Evolutionary conservation across 257 asterid species (phyloP).

Genomic region (Rauvolfia tetraphylla): DNA sequence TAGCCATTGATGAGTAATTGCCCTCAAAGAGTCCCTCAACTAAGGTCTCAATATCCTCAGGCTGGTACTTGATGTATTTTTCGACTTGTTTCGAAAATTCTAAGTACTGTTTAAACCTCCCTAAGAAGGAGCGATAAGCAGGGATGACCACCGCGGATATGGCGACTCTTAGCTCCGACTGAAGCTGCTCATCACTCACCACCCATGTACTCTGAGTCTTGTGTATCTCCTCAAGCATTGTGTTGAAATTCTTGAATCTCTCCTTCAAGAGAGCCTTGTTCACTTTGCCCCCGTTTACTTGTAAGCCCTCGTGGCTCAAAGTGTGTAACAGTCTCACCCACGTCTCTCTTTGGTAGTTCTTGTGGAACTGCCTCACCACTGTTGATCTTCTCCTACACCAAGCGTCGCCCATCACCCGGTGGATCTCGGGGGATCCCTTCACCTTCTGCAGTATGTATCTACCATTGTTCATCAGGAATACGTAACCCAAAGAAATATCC

Average conservation of each 20-base stretch:
- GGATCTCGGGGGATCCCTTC: conserved; percentile 58
- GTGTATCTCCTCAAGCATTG: conserved; percentile 63
- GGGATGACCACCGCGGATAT: conserved; percentile 72
- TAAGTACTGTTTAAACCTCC: conserved; percentile 63
- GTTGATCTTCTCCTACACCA: conserved; percentile 86
- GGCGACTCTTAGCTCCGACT: conserved; percentile 77
- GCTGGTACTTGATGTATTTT: conserved; percentile 74
- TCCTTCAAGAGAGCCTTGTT: conserved; percentile 61
- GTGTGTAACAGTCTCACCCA: conserved; percentile 65
- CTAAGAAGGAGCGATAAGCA: conserved; percentile 75
- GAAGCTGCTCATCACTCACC: conserved; percentile 86
- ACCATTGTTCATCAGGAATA: conserved; percentile 87
- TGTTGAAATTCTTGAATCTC: conserved; percentile 60
- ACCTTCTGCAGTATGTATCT: conserved; percentile 74
- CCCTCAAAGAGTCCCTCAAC: conserved; percentile 82
- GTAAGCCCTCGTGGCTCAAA: conserved; percentile 60
- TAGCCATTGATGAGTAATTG: conserved; percentile 50
- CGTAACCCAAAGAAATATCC: conserved; percentile 52
- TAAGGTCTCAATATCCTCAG: conserved; percentile 74
- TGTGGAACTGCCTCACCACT: conserved; percentile 68
- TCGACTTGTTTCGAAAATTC: conserved; percentile 55
- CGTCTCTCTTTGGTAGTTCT: conserved; percentile 77
- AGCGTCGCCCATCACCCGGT: conserved; percentile 65
- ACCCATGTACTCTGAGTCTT: conserved; percentile 71
- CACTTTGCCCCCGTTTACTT: conserved; percentile 47